These are phyloP conservation scores for Eimeria tenella DNA, from an alignment of 169 alveolate genomes.

Conservation along the genomic window DNA sequence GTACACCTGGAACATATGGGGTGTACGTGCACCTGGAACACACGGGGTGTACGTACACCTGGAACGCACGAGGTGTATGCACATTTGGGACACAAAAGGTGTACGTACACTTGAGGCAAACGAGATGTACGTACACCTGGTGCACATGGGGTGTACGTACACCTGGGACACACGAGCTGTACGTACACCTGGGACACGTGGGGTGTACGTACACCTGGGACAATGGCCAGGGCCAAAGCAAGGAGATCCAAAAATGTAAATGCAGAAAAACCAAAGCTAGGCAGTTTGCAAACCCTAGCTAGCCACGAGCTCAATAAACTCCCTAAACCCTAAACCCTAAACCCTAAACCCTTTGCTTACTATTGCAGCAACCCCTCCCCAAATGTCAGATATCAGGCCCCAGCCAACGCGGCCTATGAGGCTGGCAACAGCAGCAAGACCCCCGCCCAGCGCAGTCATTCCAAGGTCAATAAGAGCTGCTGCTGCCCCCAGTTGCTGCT, in stretches of 20 bases:
- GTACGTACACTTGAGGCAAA: too few relatives aligned
- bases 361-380: not conserved
- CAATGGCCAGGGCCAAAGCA: too few relatives aligned
- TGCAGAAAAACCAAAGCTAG: too few relatives aligned
- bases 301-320: too few relatives aligned
- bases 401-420: not conserved
- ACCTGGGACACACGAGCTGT: not conserved
- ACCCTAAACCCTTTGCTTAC: not conserved
- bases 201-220: too few relatives aligned
- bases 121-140: too few relatives aligned
- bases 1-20: too few relatives aligned
- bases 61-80: not conserved
- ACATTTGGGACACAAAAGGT: too few relatives aligned
- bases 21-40: too few relatives aligned
- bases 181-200: not conserved
- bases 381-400: not conserved
- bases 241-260: too few relatives aligned
- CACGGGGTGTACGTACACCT: not conserved
- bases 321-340: conserved; percentile 14
- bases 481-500: not conserved
- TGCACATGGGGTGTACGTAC: too few relatives aligned
- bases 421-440: not conserved
- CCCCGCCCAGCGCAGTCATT: not conserved
- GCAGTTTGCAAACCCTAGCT: too few relatives aligned
- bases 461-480: not conserved